Percentiles rank a stretch among this genome's conserved stretches.
phyloP scores from a whole-genome alignment of 2,329 filamentous ascomycete genomes.

The Microsporum canis region DNA sequence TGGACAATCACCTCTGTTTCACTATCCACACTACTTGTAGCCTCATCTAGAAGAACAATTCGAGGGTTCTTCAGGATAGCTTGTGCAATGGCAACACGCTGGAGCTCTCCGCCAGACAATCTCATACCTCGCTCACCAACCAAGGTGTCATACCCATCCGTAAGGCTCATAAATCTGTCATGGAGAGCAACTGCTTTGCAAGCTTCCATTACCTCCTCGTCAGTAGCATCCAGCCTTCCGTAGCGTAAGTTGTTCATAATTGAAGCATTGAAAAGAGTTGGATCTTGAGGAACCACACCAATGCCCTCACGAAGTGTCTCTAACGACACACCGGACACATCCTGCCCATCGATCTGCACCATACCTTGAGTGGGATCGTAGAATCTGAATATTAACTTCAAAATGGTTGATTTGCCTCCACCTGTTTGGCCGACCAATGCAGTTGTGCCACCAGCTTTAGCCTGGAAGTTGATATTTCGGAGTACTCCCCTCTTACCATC shows the following conservation, averaged over 20 bases:
- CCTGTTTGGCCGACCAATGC: constrained; percentile 49
- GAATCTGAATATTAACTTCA: constrained; percentile 45
- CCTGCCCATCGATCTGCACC: constrained; percentile 44
- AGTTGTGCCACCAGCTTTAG: constrained; percentile 40
- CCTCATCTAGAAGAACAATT: constrained; percentile 41
- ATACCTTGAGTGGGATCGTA: constrained; percentile 41
- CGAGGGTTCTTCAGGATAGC: constrained; percentile 35
- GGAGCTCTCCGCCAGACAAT: constrained; percentile 43
- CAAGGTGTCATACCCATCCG: constrained; percentile 39
- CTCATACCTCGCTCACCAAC: constrained; percentile 42
- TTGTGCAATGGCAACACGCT: constrained; percentile 40
- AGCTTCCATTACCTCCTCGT: constrained; percentile 49
- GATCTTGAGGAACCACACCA: constrained; percentile 55
- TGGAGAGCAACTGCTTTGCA: constrained; percentile 53
- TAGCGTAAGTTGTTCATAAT: constrained; percentile 56
- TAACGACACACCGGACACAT: constrained; percentile 48
- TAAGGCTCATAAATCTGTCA: constrained; percentile 50
- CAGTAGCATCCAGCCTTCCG: constrained; percentile 48
- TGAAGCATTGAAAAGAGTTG: constrained; percentile 52
- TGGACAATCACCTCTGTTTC: constrained; percentile 39
- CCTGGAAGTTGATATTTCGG: constrained; percentile 38
- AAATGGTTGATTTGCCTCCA: constrained; percentile 46
- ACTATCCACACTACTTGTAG: constrained; percentile 41
- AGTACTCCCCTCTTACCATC: constrained; percentile 40
- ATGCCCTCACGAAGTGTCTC: constrained; percentile 47